Conservation (phyloP, 306 rosid species). For the Sophora flavescens region DNA sequence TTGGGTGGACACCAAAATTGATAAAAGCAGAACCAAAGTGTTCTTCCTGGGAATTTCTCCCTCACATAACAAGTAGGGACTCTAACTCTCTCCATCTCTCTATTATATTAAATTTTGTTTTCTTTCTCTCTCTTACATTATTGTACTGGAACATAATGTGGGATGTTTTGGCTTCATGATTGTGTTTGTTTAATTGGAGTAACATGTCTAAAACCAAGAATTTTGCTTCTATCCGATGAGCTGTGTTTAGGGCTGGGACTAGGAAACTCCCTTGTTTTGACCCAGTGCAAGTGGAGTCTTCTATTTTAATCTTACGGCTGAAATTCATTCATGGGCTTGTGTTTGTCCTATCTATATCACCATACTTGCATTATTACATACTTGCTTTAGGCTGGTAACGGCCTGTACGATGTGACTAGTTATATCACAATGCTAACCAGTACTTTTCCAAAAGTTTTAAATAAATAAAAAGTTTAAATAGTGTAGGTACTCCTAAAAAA, state of each 20-base stretch:
- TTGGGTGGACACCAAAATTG: slow-evolving; percentile 85
- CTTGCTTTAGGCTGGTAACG: slow-evolving; percentile 1
- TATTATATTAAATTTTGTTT: slow-evolving; percentile 13
- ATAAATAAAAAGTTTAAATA: not conserved
- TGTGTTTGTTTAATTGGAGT: slow-evolving; percentile 30
- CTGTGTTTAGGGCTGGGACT: slow-evolving; percentile 16
- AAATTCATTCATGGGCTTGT: not conserved
- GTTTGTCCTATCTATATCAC: slow-evolving; percentile 1
- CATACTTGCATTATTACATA: not conserved
- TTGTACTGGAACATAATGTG: slow-evolving; percentile 39
- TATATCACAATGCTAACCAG: not conserved
- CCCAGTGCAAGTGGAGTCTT: not conserved
- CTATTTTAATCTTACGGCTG: not conserved
- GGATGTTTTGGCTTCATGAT: slow-evolving; percentile 48
- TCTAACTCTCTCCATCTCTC: slow-evolving; percentile 37
- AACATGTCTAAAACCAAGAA: slow-evolving; percentile 49
- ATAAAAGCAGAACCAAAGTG: slow-evolving; percentile 68
- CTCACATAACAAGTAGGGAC: slow-evolving; percentile 76
- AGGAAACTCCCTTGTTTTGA: slow-evolving; percentile 15
- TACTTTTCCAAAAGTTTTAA: not conserved
- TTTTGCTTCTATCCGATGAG: slow-evolving; percentile 9
- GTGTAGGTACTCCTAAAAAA: too few species aligned
- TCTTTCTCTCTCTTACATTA: slow-evolving; percentile 56
- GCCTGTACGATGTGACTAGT: slow-evolving; percentile 7
- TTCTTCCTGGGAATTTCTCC: slow-evolving; percentile 90